Evolutionary conservation across 306 rosid species (phyloP).

Genomic region (Sesbania bispinosa): DNA sequence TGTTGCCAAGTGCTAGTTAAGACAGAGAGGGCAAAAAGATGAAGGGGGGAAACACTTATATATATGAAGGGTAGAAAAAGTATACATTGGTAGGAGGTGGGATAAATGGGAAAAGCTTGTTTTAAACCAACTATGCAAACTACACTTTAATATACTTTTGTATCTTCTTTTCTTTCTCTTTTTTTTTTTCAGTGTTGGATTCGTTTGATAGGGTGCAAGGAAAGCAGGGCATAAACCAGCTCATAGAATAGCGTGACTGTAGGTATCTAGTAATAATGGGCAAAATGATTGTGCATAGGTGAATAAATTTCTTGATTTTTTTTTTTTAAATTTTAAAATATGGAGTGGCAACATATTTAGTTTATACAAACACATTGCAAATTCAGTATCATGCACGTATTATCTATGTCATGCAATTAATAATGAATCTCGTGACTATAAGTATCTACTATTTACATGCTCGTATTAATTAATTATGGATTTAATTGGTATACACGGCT

Average conservation of each 20-base stretch:
- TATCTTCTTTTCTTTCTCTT: conserved; percentile 22
- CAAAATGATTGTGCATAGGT: conserved; percentile 2
- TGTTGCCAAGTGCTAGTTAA: not conserved
- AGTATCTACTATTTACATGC: too few species aligned
- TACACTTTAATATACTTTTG: conserved; percentile 40
- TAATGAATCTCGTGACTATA: too few species aligned
- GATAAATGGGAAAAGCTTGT: conserved; percentile 50
- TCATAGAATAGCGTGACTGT: conserved; percentile 41
- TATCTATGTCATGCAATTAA: not conserved
- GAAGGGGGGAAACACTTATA: not conserved
- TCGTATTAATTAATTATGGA: too few species aligned
- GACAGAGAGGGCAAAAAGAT: not conserved
- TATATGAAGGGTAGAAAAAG: conserved; percentile 13
- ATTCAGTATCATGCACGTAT: not conserved
- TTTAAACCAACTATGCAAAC: conserved; percentile 32
- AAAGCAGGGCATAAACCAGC: conserved; percentile 83
- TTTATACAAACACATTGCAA: not conserved
- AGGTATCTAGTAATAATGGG: too few species aligned
- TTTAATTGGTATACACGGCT: too few species aligned
- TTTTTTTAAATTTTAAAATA: conserved; percentile 19
- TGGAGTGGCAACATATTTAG: not conserved
- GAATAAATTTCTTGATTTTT: conserved; percentile 15
- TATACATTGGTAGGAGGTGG: conserved; percentile 13
- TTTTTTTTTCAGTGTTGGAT: conserved; percentile 43
- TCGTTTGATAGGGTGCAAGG: conserved; percentile 73